Evolutionary conservation across 129 eudicot genomes (phyloP), one percentile per base, ranked within the genome.

Genomic region (Pseudognaphalium luteoalbum): DNA sequence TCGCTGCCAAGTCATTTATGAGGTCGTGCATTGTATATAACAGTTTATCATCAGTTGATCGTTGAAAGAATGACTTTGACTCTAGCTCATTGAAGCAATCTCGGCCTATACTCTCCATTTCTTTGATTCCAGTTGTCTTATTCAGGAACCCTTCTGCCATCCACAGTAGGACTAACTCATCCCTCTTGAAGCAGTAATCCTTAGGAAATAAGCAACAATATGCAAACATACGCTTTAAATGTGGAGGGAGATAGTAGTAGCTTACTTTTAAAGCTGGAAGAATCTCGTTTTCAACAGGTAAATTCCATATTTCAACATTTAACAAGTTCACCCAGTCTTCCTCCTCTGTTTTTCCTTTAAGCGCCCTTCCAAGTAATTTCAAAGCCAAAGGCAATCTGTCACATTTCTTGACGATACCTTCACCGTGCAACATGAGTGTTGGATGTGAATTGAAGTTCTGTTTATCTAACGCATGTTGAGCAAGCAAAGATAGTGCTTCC

Each of bases 1-100:
- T 76, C 8, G n/a, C 56, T 17, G 86, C 83, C 47, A 82, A 60
- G 56, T 82, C 86, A 56, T 79, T 51, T 66, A 82, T 68, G 14
- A 85, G 73, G 25, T 80, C 84, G 78, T 85, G 86, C 83, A 82
- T 77, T 54, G 57, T 76, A 32, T 25, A 25, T 25, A 25, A 25
- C 28, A 25, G 1, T 25, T 25, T 25, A 25, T 25, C 28, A 25
- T 25, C 28, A 25, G 64, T 9, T 68, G 71, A 74, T n/a, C 25
- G 73, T 41, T 73, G 72, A 68, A 85, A 81, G 75, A 85, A 78
- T 0, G 83, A 78, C 76, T 78, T 61, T 16, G 73, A 60, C 70
- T 72, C 17, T 4, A 77, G 61, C 50, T 77, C 80, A 33, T 72
- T 58, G 61, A 85, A 77, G 47, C 71, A 77, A 19, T 74, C 81